Evolutionary conservation across 306 rosid genomes (phyloP), one percentile per base, ranked within the genome.

Genomic region (Myrica gale): DNA sequence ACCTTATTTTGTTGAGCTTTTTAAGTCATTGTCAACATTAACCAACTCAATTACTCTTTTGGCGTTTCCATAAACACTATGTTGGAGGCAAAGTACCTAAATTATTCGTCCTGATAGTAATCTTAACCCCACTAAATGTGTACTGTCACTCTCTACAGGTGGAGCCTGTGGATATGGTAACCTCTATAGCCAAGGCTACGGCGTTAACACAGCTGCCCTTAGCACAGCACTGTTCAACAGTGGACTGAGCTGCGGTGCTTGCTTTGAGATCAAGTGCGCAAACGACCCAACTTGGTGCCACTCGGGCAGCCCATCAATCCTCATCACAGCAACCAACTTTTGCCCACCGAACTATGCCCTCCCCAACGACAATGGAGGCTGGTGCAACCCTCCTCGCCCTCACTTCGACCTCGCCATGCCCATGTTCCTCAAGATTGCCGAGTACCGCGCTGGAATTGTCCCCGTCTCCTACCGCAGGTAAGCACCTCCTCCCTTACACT

Each of bases 351-450:
- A 95, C 80, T 95, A 43, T 21, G 98, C 98, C 7, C 97, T 85
- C 26, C 92, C 98, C 0, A 95, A 82, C 76, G 98, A 95, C 88
- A 89, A 95, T 73, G 98, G 98, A 16, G 98, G 98, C 0, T 95
- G 98, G 98, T 95, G 98, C 73, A 95, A 95, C 91, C 98, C 98
- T 53, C 98, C 98, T 8, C 89, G 98, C 6, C 87, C 95, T 2
- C 98, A 95, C 81, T 95, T 95, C 48, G 98, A 95, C 80, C 97
- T 95, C 4, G 98, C 98, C 88, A 95, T 95, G 98, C 98, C 98
- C 41, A 89, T 95, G 98, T 95, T 95, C 78, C 97, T 95, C 46
- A 92, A 90, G 84, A 92, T 95, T 26, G 98, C 98, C 1, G 93
- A 95, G 84, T 95, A 95, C 89, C 91, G 96, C 1, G 97, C 98